Conservation (phyloP, 768 basidiomycete genomes). For the Suillus americanus region DNA sequence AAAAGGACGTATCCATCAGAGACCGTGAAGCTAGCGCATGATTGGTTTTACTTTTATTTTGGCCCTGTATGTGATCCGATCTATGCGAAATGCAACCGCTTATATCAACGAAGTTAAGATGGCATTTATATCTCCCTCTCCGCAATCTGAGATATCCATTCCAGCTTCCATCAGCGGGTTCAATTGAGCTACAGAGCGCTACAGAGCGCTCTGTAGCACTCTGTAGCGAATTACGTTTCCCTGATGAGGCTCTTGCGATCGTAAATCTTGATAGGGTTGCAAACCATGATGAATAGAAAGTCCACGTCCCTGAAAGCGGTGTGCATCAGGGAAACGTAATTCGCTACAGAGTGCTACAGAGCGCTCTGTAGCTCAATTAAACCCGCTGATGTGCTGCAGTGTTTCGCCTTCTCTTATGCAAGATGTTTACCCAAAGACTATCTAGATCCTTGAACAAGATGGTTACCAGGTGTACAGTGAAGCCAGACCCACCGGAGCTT, state of each 20-base stretch:
- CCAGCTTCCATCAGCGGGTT: too few relatives aligned
- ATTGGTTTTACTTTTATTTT: neutral
- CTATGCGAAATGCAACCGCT: neutral
- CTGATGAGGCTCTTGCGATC: too few relatives aligned
- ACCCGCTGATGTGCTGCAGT: too few relatives aligned
- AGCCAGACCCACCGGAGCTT: neutral
- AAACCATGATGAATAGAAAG: too few relatives aligned
- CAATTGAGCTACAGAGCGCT: too few relatives aligned
- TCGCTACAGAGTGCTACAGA: too few relatives aligned
- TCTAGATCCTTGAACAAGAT: neutral
- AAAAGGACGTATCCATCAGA: neutral
- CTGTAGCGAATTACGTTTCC: too few relatives aligned
- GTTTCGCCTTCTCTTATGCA: neutral
- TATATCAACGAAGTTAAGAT: neutral
- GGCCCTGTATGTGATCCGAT: neutral
- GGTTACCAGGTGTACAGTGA: too few relatives aligned
- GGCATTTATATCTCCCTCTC: neutral
- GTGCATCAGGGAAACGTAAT: too few relatives aligned
- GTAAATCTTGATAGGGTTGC: too few relatives aligned
- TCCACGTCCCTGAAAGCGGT: neutral
- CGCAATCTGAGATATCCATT: neutral
- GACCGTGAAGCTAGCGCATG: neutral
- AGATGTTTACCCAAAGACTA: neutral
- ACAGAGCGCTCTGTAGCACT: too few relatives aligned
- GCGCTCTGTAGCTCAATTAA: too few relatives aligned